Conservation (phyloP, 768 basidiomycete species). For the Naganishia kalamii region DNA sequence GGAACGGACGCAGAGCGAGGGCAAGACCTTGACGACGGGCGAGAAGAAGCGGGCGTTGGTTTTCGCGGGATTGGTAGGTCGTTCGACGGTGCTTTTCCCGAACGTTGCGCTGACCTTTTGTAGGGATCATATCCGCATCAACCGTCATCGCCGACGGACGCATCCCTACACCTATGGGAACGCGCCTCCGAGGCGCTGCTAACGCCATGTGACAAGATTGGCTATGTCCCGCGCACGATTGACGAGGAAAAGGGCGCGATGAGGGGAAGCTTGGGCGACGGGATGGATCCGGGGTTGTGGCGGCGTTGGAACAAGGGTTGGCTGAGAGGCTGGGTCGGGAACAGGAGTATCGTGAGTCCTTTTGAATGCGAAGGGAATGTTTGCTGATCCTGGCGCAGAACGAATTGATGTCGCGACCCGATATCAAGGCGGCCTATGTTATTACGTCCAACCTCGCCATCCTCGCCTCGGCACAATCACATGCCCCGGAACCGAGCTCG, state of each 20-base stretch:
- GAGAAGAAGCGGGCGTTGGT: constrained; percentile 28
- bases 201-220: constrained; percentile 18
- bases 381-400: constrained; percentile 15
- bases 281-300: constrained; percentile 16
- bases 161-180: constrained; percentile 39
- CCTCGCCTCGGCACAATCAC: constrained; percentile 34
- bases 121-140: constrained; percentile 46
- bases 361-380: background rate
- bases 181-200: constrained; percentile 41
- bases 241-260: constrained; percentile 10
- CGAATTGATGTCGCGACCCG: constrained; percentile 39
- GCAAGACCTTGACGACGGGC: constrained; percentile 8
- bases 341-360: constrained; percentile 25
- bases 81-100: background rate
- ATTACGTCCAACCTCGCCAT: constrained; percentile 41
- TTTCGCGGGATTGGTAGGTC: constrained; percentile 41
- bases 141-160: constrained; percentile 35
- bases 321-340: constrained; percentile 42
- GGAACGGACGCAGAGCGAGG: background rate
- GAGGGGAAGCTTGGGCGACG: constrained; percentile 5
- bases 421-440: constrained; percentile 43
- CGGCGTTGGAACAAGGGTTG: constrained; percentile 32
- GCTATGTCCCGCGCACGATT: constrained; percentile 1
- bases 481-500: constrained; percentile 18
- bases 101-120: background rate